These are phyloP conservation scores for Colletotrichum lentis DNA, from an alignment of 2,329 filamentous ascomycete species.

Conservation along the genomic window DNA sequence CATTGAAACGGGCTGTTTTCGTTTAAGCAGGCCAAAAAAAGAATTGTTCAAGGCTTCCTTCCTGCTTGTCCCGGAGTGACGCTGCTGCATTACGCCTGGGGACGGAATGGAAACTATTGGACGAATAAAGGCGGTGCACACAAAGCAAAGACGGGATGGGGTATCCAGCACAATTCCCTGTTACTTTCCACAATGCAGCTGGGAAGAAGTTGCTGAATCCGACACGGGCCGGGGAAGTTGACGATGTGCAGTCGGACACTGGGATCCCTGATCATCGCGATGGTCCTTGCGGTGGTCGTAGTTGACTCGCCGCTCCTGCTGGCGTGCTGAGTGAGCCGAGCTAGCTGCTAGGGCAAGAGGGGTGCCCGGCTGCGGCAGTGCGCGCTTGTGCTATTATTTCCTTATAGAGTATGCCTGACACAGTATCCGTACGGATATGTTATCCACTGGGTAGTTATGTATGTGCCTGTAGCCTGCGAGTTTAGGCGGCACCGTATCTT, in stretches of 20 bases:
- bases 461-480: not conserved
- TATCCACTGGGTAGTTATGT: not conserved
- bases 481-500: not conserved
- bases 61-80: not conserved
- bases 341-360: not conserved
- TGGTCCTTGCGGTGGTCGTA: not conserved
- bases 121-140: not conserved
- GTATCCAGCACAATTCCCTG: not conserved
- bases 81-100: not conserved
- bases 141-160: not conserved
- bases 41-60: not conserved
- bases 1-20: not conserved
- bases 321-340: not conserved
- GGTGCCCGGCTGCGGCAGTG: not conserved
- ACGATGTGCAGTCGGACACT: not conserved
- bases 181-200: not conserved
- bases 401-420: not conserved
- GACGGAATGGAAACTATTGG: not conserved
- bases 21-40: not conserved
- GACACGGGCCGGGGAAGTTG: too few species aligned
- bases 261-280: not conserved
- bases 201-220: not conserved
- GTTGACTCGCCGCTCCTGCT: not conserved
- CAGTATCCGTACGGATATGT: not conserved
- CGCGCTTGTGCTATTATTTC: not conserved